Conservation (phyloP, 345 rosid genomes). For the Arabidopsis arenosa region DNA sequence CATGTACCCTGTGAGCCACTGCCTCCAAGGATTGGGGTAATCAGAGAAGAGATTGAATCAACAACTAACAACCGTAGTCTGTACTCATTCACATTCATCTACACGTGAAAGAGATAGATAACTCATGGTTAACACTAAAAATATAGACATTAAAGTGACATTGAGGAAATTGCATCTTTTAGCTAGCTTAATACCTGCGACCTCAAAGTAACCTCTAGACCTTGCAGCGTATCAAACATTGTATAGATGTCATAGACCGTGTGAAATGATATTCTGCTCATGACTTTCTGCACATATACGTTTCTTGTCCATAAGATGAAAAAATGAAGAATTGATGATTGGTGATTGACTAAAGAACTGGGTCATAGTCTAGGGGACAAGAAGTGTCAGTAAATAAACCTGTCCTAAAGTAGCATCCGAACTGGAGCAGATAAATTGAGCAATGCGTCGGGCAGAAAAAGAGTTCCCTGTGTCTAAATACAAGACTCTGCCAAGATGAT, state of each 20-base stretch:
- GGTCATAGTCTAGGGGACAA: not conserved
- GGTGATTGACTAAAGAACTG: slow-evolving; percentile 4
- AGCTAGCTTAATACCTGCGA: slow-evolving; percentile 58
- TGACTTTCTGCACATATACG: slow-evolving; percentile 48
- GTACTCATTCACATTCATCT: slow-evolving; percentile 48
- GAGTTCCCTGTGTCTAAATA: slow-evolving; percentile 85
- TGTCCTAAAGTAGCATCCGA: slow-evolving; percentile 44
- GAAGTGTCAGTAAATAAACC: slow-evolving; percentile 44
- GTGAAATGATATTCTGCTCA: slow-evolving; percentile 68
- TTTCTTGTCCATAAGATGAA: slow-evolving; percentile 36
- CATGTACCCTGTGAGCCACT: slow-evolving; percentile 66
- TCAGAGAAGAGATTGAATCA: slow-evolving; percentile 82
- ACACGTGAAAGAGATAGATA: slow-evolving; percentile 33
- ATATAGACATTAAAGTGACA: slow-evolving; percentile 5
- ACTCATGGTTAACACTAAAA: slow-evolving; percentile 13
- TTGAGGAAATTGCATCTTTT: slow-evolving; percentile 21
- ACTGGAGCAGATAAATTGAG: slow-evolving; percentile 50
- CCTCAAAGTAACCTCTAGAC: slow-evolving; percentile 54
- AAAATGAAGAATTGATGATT: not conserved
- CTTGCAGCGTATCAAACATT: slow-evolving; percentile 65
- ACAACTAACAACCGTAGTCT: slow-evolving; percentile 57
- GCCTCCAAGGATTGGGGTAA: slow-evolving; percentile 79
- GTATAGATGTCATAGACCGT: slow-evolving; percentile 71
- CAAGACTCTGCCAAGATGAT: slow-evolving; percentile 52
- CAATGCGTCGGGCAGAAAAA: slow-evolving; percentile 70